Evolutionary conservation across 2,329 filamentous ascomycete genomes (phyloP).

Genomic region (Calonectria hawksworthii): DNA sequence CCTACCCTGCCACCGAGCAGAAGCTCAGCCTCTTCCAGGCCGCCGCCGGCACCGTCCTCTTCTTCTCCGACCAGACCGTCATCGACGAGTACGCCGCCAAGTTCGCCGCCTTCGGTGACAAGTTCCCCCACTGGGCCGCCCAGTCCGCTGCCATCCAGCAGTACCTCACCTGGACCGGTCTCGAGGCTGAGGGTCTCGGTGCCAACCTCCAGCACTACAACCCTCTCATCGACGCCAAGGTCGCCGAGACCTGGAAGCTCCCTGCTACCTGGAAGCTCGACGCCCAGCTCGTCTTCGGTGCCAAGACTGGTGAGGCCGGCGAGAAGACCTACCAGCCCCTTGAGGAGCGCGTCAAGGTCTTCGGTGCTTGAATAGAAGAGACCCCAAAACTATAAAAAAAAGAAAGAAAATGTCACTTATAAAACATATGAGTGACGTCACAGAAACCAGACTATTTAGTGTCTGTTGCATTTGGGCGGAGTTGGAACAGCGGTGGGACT

Average conservation of each 20-base stretch:
- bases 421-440: slow-evolving; percentile 4
- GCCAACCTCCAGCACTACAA: slow-evolving; percentile 96
- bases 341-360: slow-evolving; percentile 77
- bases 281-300: slow-evolving; percentile 89
- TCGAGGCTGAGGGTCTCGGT: slow-evolving; percentile 87
- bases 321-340: slow-evolving; percentile 76
- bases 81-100: slow-evolving; percentile 77
- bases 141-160: slow-evolving; percentile 87
- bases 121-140: slow-evolving; percentile 82
- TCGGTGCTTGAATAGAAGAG: slow-evolving; percentile 60
- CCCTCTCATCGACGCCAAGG: slow-evolving; percentile 83
- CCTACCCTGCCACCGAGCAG: slow-evolving; percentile 67
- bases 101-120: slow-evolving; percentile 81
- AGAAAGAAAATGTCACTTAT: background rate
- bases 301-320: slow-evolving; percentile 66
- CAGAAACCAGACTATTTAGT: slow-evolving; percentile 3
- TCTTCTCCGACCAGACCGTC: slow-evolving; percentile 83
- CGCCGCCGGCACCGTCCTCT: slow-evolving; percentile 86
- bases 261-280: slow-evolving; percentile 81
- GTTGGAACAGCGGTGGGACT: slow-evolving; percentile 22
- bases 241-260: slow-evolving; percentile 77
- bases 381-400: slow-evolving; percentile 21
- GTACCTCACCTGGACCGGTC: slow-evolving; percentile 83
- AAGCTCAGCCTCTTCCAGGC: slow-evolving; percentile 72
- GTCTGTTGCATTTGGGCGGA: slow-evolving; percentile 31